A percentile compares a stretch with the other conserved stretches of the same genome.
Conservation (phyloP, 2,329 filamentous ascomycete species). For the Colletotrichum gloeosporioides region DNA sequence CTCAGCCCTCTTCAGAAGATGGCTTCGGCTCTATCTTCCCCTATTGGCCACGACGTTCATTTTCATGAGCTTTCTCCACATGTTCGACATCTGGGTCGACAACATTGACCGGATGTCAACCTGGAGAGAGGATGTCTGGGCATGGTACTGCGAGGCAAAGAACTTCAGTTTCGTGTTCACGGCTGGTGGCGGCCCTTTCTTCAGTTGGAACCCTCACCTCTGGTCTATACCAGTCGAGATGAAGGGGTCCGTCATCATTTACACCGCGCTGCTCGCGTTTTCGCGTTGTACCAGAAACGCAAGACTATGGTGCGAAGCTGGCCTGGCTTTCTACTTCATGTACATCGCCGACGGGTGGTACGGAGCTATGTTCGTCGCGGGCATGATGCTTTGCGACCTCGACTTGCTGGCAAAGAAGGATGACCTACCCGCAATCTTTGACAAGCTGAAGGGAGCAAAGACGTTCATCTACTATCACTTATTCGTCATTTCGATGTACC, state of each 20-base stretch:
- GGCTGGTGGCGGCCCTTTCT: constrained; percentile 46
- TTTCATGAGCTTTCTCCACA: constrained; percentile 39
- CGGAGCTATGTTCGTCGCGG: constrained; percentile 32
- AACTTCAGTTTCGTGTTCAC: constrained; percentile 42
- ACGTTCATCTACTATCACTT: constrained; percentile 50
- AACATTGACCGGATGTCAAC: constrained; percentile 42
- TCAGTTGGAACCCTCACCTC: constrained; percentile 57
- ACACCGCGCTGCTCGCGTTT: constrained; percentile 52
- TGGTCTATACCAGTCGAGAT: constrained; percentile 72
- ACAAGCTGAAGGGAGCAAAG: constrained; percentile 51
- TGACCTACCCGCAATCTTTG: constrained; percentile 56
- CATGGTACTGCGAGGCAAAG: constrained; percentile 52
- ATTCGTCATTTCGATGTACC: constrained; percentile 35
- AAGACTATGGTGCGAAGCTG: constrained; percentile 32
- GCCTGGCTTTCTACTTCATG: constrained; percentile 38
- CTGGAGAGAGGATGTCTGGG: constrained; percentile 55
- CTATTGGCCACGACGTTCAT: constrained; percentile 60
- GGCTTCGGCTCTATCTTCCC: constrained; percentile 54
- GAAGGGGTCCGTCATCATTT: constrained; percentile 68
- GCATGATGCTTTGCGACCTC: constrained; percentile 42
- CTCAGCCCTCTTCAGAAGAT: constrained; percentile 54
- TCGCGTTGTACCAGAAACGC: constrained; percentile 37
- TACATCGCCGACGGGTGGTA: constrained; percentile 42
- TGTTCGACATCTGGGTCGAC: constrained; percentile 40
- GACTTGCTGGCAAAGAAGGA: constrained; percentile 42